A percentile compares a stretch with the other conserved stretches of the same genome.
These are phyloP conservation scores for Scleromitrula shiraiana DNA, from an alignment of 2,329 filamentous ascomycete genomes.

Conservation along the genomic window DNA sequence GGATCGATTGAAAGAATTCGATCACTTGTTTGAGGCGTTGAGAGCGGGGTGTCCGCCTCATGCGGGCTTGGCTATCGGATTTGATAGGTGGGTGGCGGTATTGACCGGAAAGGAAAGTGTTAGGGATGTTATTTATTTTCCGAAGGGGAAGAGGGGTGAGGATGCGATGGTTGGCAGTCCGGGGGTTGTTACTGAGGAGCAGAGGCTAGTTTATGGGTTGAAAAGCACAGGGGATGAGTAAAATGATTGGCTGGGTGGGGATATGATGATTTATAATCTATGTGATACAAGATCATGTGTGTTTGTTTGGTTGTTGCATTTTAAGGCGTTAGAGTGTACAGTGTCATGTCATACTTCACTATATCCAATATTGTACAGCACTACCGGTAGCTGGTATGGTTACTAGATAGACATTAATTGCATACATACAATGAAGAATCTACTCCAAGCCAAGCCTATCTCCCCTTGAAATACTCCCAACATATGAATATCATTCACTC, in stretches of 20 bases:
- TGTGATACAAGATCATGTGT: no score
- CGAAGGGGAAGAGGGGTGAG: slow-evolving; percentile 85
- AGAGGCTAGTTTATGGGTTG: slow-evolving; percentile 17
- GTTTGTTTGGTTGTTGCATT: background rate
- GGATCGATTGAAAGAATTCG: slow-evolving; percentile 52
- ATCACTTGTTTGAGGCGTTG: slow-evolving; percentile 76
- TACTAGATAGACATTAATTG: no score
- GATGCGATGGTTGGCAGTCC: slow-evolving; percentile 79
- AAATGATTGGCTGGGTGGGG: background rate
- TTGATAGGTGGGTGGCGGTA: slow-evolving; percentile 77
- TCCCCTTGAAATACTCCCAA: no score
- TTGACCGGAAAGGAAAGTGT: slow-evolving; percentile 72
- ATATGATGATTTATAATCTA: background rate
- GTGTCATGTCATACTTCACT: background rate
- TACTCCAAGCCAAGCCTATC: no score
- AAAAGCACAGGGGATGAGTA: background rate
- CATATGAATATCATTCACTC: no score
- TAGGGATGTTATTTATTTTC: slow-evolving; percentile 92
- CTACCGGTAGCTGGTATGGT: no score
- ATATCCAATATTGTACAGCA: no score
- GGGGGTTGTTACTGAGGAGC: slow-evolving; percentile 50
- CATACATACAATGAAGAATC: no score
- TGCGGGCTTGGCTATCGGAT: slow-evolving; percentile 85
- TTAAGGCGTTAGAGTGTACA: background rate
- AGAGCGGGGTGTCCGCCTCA: slow-evolving; percentile 86